Conservation (phyloP, 73 alveolate species). For the Effrenium voratum region DNA sequence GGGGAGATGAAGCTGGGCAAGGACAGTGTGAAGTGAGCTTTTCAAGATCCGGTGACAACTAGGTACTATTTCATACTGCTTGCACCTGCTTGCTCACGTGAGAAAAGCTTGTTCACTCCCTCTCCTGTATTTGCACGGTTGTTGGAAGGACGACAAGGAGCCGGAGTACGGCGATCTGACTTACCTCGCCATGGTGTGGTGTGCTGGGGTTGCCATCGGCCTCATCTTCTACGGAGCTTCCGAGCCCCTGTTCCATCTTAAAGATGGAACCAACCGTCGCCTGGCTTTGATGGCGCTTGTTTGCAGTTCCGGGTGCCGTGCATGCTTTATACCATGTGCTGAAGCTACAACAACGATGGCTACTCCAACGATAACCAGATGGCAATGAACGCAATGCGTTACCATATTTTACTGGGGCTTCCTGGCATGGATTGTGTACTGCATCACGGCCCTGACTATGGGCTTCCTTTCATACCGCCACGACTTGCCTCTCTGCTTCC, state of each 20-base stretch:
- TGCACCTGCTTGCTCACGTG: too few relatives aligned
- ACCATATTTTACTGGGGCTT: constrained; percentile 70
- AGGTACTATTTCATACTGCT: neutral
- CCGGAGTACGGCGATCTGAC: constrained; percentile 15
- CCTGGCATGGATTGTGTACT: constrained; percentile 59
- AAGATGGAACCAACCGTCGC: neutral
- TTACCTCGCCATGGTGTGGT: neutral
- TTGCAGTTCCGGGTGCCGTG: too few relatives aligned
- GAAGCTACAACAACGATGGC: constrained; percentile 30
- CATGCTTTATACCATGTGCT: too few relatives aligned
- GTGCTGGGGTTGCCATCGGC: constrained; percentile 6
- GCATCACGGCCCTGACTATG: constrained; percentile 40
- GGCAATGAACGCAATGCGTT: constrained; percentile 8
- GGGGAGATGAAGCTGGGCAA: constrained; percentile 9
- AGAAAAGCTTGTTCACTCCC: neutral
- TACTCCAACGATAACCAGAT: constrained; percentile 46
- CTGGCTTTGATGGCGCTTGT: too few relatives aligned
- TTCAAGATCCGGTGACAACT: neutral
- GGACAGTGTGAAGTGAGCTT: neutral
- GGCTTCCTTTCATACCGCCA: constrained; percentile 42
- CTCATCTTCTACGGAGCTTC: neutral
- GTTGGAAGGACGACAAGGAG: constrained; percentile 20
- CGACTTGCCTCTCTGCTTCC: constrained; percentile 31
- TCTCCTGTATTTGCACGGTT: neutral
- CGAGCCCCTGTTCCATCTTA: neutral